Percentiles rank a stretch among this genome's conserved stretches.
phyloP scores from a whole-genome alignment of 2,329 filamentous ascomycete genomes.

The Metarhizium sp. region DNA sequence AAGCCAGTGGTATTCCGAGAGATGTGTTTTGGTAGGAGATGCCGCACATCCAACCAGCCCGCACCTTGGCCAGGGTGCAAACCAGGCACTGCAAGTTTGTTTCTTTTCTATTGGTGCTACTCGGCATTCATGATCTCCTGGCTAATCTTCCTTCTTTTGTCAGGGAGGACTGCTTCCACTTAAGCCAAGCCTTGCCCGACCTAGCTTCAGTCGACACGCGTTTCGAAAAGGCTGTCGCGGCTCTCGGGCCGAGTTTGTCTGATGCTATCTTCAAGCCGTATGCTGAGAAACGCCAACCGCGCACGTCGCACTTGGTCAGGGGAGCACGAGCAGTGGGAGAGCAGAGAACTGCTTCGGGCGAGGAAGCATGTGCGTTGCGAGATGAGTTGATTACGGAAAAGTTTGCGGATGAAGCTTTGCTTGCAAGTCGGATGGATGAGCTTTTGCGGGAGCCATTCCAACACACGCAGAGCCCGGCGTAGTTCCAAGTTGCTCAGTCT shows the following conservation, averaged over 20 bases:
- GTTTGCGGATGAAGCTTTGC: background rate
- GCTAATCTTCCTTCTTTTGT: background rate
- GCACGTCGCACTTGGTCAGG: background rate
- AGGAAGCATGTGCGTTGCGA: background rate
- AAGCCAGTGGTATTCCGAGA: constrained; percentile 13
- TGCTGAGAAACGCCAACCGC: background rate
- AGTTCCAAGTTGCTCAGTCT: no score
- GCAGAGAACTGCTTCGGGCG: background rate
- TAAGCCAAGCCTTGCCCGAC: background rate
- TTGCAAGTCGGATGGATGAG: background rate
- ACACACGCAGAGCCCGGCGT: background rate
- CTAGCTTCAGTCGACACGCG: background rate
- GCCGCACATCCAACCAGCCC: constrained; percentile 17
- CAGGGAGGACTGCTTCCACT: background rate
- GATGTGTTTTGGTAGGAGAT: constrained; percentile 14
- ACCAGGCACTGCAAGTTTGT: constrained; percentile 11
- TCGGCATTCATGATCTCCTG: background rate
- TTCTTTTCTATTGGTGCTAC: background rate
- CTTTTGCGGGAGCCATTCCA: background rate
- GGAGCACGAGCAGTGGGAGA: background rate
- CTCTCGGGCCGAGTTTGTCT: background rate
- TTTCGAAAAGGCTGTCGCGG: background rate
- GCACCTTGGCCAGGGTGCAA: constrained; percentile 17
- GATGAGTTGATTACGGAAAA: background rate
- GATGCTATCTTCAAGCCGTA: background rate